phyloP scores from a whole-genome alignment of 139 green algal genomes.

The Tetraselmis striata region DNA sequence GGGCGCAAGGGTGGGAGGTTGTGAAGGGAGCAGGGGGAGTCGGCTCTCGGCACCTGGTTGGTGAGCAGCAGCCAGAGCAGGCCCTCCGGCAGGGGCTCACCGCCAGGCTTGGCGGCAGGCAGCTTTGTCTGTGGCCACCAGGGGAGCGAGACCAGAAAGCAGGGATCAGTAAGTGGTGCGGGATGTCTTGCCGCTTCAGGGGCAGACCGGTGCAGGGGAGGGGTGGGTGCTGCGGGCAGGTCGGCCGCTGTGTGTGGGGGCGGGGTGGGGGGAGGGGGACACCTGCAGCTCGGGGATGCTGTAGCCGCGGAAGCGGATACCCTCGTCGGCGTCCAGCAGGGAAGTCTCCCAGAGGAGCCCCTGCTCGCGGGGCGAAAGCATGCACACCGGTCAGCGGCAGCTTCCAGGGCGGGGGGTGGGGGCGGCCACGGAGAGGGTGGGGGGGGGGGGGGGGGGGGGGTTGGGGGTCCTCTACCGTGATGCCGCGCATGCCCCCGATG shows the following conservation, averaged over 20 bases:
- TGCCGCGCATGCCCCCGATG: constrained; percentile 96
- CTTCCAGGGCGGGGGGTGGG: neutral
- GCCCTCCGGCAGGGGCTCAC: constrained; percentile 91
- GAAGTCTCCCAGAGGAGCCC: constrained; percentile 96
- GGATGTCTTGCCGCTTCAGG: neutral
- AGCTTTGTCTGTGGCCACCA: constrained; percentile 71
- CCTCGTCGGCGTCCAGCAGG: constrained; percentile 90
- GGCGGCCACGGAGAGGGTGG: neutral
- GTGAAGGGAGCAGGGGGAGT: constrained; percentile 4
- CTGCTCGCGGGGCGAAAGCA: constrained; percentile 29
- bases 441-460: neutral
- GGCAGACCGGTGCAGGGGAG: neutral
- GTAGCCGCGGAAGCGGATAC: constrained; percentile 92
- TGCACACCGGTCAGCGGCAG: no score
- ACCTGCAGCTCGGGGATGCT: constrained; percentile 89
- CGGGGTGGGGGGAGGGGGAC: neutral
- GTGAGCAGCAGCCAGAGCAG: constrained; percentile 97
- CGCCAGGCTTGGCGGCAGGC: constrained; percentile 56
- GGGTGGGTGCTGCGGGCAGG: neutral
- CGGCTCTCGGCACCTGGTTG: constrained; percentile 62
- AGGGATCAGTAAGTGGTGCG: no score
- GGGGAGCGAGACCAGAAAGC: no score
- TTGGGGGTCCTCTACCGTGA: no score
- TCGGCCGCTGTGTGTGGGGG: neutral
- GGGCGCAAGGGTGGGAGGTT: neutral